Evolutionary conservation across 805 yeast genomes (phyloP).

Genomic region (Nakazawaea pomicola): DNA sequence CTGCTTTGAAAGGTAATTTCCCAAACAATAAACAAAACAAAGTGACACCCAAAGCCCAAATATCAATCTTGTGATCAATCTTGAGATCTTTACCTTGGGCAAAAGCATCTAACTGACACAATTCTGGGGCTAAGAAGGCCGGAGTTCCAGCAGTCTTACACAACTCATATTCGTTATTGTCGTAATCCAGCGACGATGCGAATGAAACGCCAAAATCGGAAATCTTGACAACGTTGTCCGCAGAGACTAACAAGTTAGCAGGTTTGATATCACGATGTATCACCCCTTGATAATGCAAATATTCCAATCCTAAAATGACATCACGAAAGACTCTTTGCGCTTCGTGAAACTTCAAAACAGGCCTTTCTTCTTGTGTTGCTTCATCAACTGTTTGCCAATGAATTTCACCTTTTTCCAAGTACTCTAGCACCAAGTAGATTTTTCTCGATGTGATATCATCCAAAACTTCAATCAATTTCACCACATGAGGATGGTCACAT

Average conservation of each 20-base stretch:
- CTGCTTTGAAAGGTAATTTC: slow-evolving; percentile 82
- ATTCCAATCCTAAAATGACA: slow-evolving; percentile 83
- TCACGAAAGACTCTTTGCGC: slow-evolving; percentile 75
- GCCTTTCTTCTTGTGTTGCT: slow-evolving; percentile 32
- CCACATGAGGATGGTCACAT: slow-evolving; percentile 91
- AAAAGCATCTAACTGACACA: slow-evolving; percentile 58
- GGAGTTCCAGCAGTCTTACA: slow-evolving; percentile 98
- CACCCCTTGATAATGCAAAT: slow-evolving; percentile 83
- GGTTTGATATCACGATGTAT: slow-evolving; percentile 96
- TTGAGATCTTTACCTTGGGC: slow-evolving; percentile 30
- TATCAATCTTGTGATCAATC: slow-evolving; percentile 80
- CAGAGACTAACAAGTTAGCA: slow-evolving; percentile 73
- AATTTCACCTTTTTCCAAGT: slow-evolving; percentile 85
- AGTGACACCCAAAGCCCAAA: slow-evolving; percentile 97
- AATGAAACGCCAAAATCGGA: slow-evolving; percentile 97
- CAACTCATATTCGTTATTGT: slow-evolving; percentile 64
- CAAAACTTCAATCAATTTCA: slow-evolving; percentile 75
- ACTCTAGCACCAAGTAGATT: slow-evolving; percentile 86
- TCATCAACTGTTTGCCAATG: slow-evolving; percentile 56
- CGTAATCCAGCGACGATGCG: slow-evolving; percentile 40
- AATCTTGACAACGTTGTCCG: slow-evolving; percentile 75
- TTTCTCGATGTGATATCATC: slow-evolving; percentile 83
- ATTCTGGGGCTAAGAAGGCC: slow-evolving; percentile 93
- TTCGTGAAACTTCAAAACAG: slow-evolving; percentile 61
- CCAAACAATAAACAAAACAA: slow-evolving; percentile 86